Base-by-base conservation (phyloP, 2,329 filamentous ascomycete genomes). In the Kalaharituber pfeilii region DNA sequence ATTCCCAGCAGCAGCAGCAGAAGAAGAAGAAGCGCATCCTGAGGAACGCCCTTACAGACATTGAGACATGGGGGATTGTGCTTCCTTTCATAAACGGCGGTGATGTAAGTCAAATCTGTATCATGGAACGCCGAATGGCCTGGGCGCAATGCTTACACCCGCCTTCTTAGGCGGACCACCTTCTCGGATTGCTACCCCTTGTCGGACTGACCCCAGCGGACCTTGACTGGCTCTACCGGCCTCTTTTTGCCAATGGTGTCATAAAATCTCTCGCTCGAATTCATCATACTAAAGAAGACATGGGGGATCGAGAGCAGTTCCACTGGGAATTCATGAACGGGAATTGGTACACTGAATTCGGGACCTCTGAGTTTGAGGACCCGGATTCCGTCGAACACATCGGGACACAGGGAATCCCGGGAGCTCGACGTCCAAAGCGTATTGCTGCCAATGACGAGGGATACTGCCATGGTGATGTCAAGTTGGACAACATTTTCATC, bases 401-500 rank as follows among this genome's bases (percentile, higher is more conserved):
- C 2, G 42, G 42, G 11, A 47, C 22, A 2, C 6, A 47, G n/a
- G 42, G 42, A 22, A 47, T 47, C 24, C 42, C 42, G 2, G 3
- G 24, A 22, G 42, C 24, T 22, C 3, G 42, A 47, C 42, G 42
- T 22, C 42, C 42, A 5, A 11, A 20, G 25, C n/a, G 42, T 20
- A 20, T 47, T 6, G 42, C 13, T 22, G 42, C 18, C 24, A 22
- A 24, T 13, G 42, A 15, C 42, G 3, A 47, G 22, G 42, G 49
- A 22, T 50, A 50, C 25, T 50, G 49, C 9, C 55, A 57, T 29
- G 53, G 47, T 18, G 55, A 53, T 27, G 39, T 57, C 18, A 55
- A 57, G 45, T 36, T 30, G 26, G 55, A 52, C 45, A 57, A 55
- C 27, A 53, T 57, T 22, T 52, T 55, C 18, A 44, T 57, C 22